phyloP scores from a whole-genome alignment of 2,329 filamentous ascomycete genomes.

The Penicillium fuscoglaucum region DNA sequence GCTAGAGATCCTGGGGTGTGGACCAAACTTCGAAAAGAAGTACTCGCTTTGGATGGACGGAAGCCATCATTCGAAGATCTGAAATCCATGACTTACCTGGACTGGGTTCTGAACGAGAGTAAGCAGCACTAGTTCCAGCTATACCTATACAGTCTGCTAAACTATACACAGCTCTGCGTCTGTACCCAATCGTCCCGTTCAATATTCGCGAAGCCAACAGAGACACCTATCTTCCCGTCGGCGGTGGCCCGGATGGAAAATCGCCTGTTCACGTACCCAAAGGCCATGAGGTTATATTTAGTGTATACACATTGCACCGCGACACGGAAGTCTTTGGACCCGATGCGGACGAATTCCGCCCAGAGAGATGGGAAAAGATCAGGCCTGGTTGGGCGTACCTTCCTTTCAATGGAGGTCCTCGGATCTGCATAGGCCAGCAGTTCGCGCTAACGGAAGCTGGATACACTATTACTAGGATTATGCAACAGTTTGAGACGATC shows the following conservation, averaged over 20 bases:
- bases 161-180: conserved; percentile 35
- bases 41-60: conserved; percentile 24
- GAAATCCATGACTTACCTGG: conserved; percentile 28
- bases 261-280: conserved; percentile 65
- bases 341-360: conserved; percentile 49
- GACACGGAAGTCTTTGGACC: conserved; percentile 50
- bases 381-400: conserved; percentile 35
- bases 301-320: conserved; percentile 70
- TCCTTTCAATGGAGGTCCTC: conserved; percentile 37
- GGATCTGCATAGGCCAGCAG: conserved; percentile 38
- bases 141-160: neutral
- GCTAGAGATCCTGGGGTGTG: conserved; percentile 42
- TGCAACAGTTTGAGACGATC: conserved; percentile 32
- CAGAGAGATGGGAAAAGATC: conserved; percentile 49
- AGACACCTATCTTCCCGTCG: conserved; percentile 43
- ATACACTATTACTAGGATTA: conserved; percentile 35
- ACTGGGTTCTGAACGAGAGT: conserved; percentile 30
- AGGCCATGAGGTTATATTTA: conserved; percentile 65
- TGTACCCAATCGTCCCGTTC: conserved; percentile 46
- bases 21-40: conserved; percentile 36
- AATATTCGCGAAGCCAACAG: conserved; percentile 40
- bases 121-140: neutral
- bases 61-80: conserved; percentile 26
- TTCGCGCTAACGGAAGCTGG: conserved; percentile 40
- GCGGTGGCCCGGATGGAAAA: conserved; percentile 61